These are phyloP conservation scores for Exophiala dermatitidis DNA, from an alignment of 2,329 filamentous ascomycete genomes.

Conservation along the genomic window DNA sequence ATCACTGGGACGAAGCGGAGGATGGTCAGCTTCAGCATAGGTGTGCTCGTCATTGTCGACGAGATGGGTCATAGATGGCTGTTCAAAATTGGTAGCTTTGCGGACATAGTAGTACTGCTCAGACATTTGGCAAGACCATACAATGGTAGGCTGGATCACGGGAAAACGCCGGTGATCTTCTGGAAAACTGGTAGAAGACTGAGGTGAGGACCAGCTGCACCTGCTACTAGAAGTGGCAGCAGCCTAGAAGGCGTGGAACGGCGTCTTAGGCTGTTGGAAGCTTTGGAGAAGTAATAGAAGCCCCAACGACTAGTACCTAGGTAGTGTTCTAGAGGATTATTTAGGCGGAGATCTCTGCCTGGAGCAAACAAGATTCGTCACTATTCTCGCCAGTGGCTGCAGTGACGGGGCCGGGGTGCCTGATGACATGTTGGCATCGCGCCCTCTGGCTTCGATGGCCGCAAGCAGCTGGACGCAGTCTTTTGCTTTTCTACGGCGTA, in stretches of 20 bases:
- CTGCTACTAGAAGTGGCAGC: neutral
- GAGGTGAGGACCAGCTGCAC: neutral
- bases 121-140: too few species aligned
- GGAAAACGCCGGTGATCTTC: neutral
- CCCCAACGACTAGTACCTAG: conserved; percentile 2
- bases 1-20: too few species aligned
- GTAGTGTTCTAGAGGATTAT: conserved; percentile 2
- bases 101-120: too few species aligned
- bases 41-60: too few species aligned
- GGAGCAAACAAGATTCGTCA: neutral
- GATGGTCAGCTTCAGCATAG: too few species aligned
- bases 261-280: conserved; percentile 3
- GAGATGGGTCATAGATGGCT: too few species aligned
- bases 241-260: conserved; percentile 4
- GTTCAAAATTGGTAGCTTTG: too few species aligned
- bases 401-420: neutral
- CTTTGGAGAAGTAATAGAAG: conserved; percentile 9
- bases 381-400: neutral
- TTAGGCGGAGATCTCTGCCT: conserved; percentile 39
- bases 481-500: neutral
- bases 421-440: neutral
- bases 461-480: neutral
- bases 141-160: too few species aligned
- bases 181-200: conserved; percentile 17
- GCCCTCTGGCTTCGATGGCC: too few species aligned